These are phyloP conservation scores for Podaxis rugospora DNA, from an alignment of 768 basidiomycete species.

Conservation along the genomic window DNA sequence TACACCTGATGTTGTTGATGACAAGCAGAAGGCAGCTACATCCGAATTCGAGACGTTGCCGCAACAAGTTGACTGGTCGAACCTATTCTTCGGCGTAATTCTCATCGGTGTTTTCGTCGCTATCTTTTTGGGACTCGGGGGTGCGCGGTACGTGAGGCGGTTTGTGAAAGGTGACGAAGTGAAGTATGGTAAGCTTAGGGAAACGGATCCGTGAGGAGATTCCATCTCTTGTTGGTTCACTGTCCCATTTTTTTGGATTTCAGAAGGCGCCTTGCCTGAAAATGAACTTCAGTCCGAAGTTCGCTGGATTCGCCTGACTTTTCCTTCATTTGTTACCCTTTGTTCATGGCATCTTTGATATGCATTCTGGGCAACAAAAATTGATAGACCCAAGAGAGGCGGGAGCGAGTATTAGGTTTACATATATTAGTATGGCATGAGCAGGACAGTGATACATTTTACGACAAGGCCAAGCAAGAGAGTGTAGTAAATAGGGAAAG, in stretches of 20 bases:
- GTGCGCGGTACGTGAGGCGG: constrained; percentile 39
- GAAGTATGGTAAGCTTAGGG: constrained; percentile 40
- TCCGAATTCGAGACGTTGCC: constrained; percentile 4
- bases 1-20: not conserved
- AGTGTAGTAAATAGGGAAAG: constrained; percentile 31
- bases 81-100: constrained; percentile 33
- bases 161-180: constrained; percentile 31
- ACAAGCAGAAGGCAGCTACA: not conserved
- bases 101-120: constrained; percentile 41
- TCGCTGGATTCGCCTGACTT: not conserved
- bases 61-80: constrained; percentile 19
- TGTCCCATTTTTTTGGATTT: not conserved
- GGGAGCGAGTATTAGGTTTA: not conserved
- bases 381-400: not conserved
- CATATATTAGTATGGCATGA: not conserved
- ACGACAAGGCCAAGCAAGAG: constrained; percentile 39
- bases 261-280: constrained; percentile 5
- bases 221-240: not conserved
- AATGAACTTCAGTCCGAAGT: not conserved
- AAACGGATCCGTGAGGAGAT: constrained; percentile 31
- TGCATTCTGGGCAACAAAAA: not conserved
- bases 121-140: constrained; percentile 50
- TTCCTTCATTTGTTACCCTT: not conserved
- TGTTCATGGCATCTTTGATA: not conserved
- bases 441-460: constrained; percentile 32